phyloP scores from a whole-genome alignment of 202 grass and related monocot species.

The Cymbopogon flexuosus region DNA sequence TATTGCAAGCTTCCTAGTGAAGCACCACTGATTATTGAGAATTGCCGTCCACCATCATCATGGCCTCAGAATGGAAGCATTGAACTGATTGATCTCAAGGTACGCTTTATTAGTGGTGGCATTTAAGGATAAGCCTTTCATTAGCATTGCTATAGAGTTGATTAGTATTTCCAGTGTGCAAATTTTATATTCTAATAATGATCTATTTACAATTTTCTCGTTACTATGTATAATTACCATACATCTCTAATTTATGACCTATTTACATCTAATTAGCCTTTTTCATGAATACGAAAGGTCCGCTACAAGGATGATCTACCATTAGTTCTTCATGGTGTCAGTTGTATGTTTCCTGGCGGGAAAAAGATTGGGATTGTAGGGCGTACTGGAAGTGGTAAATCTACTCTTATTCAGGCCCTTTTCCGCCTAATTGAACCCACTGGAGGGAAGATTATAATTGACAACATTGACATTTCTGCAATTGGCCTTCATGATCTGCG shows the following conservation, averaged over 20 bases:
- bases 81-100: conserved; percentile 88
- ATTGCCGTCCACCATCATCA: conserved; percentile 40
- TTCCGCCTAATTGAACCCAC: conserved; percentile 89
- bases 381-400: conserved; percentile 97
- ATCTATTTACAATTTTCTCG: conserved; percentile 17
- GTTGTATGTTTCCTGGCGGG: conserved; percentile 83
- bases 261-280: conserved; percentile 30
- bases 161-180: background rate
- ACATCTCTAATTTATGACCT: background rate
- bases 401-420: conserved; percentile 97
- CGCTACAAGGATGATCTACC: conserved; percentile 90
- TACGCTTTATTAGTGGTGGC: conserved; percentile 19
- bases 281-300: conserved; percentile 47
- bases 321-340: conserved; percentile 71
- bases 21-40: conserved; percentile 65
- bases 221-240: background rate
- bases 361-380: conserved; percentile 97
- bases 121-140: background rate
- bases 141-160: background rate
- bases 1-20: conserved; percentile 89
- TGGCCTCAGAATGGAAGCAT: conserved; percentile 87
- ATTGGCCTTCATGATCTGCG: conserved; percentile 93
- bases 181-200: background rate
- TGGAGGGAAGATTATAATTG: conserved; percentile 75
- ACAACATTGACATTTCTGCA: conserved; percentile 62